Base-by-base conservation (phyloP, 768 basidiomycete species). In the Lentinus brumalis region DNA sequence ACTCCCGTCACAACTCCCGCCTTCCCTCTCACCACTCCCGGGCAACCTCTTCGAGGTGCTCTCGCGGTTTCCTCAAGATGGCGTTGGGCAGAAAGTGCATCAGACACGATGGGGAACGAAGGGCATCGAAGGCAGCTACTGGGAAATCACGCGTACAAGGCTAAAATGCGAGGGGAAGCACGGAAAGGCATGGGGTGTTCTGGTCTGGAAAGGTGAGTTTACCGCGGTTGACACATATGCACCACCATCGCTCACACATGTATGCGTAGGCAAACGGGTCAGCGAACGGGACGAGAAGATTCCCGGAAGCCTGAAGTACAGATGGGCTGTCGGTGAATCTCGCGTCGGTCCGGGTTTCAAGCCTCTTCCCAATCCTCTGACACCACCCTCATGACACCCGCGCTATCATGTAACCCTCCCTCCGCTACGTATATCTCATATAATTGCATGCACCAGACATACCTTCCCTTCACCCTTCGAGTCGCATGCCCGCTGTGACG, bases 171-270 rank as follows among this genome's bases (percentile, higher is more conserved):
- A 86, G 64, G 91, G 91, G 30, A 78, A 73, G 30, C 89, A 92
- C 66, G 92, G 92, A 2, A 92, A 87, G 72, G 92, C 84, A 16
- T 94, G 93, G 93, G 92, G 92, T 7, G 77, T 79, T 60, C 75
- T 94, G 5, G 80, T 86, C 57, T 94, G 92, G 91, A 85, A 81
- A 77, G 91, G 92, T 92, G 54, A 60, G 85, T 75, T 0, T 21
- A 16, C 11, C n/a, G n/a, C 12, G 21, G 49, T 18, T 35, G 4
- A 30, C 44, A 26, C 8, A 11, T 21, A 29, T 39, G 7, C 2
- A 26, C 49, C 38, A 31, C 29, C 41, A 50, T 57, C 50, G 49
- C 50, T 35, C 9, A 18, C 47, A 40, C 8, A 50, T 58, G 39
- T 35, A 29, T 49, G 2, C 18, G n/a, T 62, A 91, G 90, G 89